A percentile compares a stretch with the other conserved stretches of the same genome.
Evolutionary conservation across 169 alveolate genomes (phyloP).

Genomic region (Plasmodium gonderi): DNA sequence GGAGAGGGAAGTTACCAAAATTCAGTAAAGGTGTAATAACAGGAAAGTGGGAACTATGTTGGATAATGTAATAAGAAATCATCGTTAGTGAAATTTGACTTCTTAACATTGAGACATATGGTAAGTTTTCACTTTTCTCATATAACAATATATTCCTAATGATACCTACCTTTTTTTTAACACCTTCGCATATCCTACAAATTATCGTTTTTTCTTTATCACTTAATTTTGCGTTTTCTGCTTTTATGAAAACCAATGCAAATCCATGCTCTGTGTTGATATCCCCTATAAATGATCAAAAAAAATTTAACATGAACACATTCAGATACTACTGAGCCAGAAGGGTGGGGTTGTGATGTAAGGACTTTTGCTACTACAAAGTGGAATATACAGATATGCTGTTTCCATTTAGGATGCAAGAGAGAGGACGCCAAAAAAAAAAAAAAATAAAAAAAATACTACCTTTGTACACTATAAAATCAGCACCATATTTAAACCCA

Average conservation of each 20-base stretch:
- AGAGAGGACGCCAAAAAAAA: neutral
- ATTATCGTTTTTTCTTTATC: slow-evolving; percentile 57
- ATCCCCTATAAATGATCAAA: slow-evolving; percentile 11
- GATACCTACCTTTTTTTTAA: slow-evolving; percentile 61
- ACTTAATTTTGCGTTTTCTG: slow-evolving; percentile 19
- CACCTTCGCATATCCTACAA: slow-evolving; percentile 72
- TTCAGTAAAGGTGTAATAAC: no score
- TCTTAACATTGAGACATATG: neutral
- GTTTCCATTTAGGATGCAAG: neutral
- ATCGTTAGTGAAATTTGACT: neutral
- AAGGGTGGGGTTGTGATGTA: no score
- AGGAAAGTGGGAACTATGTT: no score
- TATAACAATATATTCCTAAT: neutral
- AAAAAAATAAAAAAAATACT: neutral
- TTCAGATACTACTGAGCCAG: no score
- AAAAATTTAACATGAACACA: no score
- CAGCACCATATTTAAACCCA: slow-evolving; percentile 75
- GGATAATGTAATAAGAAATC: neutral
- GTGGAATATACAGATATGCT: neutral
- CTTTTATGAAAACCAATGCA: slow-evolving; percentile 65
- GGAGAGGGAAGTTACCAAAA: neutral
- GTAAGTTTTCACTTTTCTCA: neutral
- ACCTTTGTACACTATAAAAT: slow-evolving; percentile 65
- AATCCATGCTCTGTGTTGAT: slow-evolving; percentile 52
- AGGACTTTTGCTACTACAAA: no score